Evolutionary conservation across 2,329 filamentous ascomycete species (phyloP).

Genomic region (Lecanicillium sp.): DNA sequence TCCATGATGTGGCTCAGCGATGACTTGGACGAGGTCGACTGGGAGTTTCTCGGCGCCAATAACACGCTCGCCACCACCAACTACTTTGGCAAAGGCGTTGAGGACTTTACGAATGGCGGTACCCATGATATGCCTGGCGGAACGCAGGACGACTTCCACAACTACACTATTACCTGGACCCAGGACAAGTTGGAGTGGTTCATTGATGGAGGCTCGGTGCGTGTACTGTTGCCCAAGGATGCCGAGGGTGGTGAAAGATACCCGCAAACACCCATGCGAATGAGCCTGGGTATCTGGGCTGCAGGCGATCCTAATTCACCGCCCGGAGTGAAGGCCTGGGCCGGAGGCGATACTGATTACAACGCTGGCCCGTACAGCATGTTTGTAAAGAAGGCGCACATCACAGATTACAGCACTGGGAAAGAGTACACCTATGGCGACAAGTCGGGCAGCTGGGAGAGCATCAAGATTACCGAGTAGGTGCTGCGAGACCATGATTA

Average conservation of each 20-base stretch:
- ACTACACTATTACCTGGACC: constrained; percentile 72
- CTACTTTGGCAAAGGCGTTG: constrained; percentile 70
- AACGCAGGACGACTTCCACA: constrained; percentile 56
- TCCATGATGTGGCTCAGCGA: constrained; percentile 79
- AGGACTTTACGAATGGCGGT: constrained; percentile 54
- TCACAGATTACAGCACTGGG: constrained; percentile 53
- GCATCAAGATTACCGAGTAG: constrained; percentile 51
- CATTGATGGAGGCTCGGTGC: constrained; percentile 60
- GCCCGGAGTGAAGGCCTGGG: constrained; percentile 57
- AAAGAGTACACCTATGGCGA: constrained; percentile 61
- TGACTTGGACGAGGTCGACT: constrained; percentile 81
- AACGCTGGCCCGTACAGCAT: constrained; percentile 61
- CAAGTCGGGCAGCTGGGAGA: constrained; percentile 51
- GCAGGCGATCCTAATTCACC: constrained; percentile 49
- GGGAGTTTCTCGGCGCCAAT: constrained; percentile 71
- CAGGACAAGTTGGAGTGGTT: constrained; percentile 57
- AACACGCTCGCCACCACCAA: constrained; percentile 58
- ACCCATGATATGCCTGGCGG: constrained; percentile 47
- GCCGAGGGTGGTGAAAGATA: constrained; percentile 56
- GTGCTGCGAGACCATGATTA: no score
- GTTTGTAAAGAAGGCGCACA: constrained; percentile 54
- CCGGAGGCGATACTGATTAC: constrained; percentile 63
- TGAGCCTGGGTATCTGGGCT: constrained; percentile 61
- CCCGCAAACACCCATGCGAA: constrained; percentile 70
- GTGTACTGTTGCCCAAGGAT: constrained; percentile 54